These are phyloP conservation scores for Apiospora malaysiana DNA, from an alignment of 2,329 filamentous ascomycete genomes.

Conservation along the genomic window DNA sequence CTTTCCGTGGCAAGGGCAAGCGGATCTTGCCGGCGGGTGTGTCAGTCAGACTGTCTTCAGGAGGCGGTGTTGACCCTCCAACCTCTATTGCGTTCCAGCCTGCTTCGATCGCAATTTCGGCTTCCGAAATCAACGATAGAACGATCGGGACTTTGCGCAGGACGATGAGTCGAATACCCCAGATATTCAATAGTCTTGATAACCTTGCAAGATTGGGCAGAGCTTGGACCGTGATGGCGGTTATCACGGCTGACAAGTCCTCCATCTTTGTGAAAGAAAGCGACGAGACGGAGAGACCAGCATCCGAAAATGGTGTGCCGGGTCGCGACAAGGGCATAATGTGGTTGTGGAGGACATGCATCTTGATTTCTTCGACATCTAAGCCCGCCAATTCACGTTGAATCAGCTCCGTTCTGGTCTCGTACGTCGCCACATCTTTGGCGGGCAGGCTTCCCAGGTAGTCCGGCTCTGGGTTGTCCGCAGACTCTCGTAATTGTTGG, in stretches of 20 bases:
- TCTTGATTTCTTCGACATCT: slow-evolving; percentile 87
- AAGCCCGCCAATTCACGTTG: slow-evolving; percentile 70
- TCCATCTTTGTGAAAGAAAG: slow-evolving; percentile 74
- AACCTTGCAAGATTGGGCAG: slow-evolving; percentile 81
- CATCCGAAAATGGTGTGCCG: slow-evolving; percentile 52
- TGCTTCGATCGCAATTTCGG: slow-evolving; percentile 67
- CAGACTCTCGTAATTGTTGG: slow-evolving; percentile 22
- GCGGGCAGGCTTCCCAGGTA: slow-evolving; percentile 77
- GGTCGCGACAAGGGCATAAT: slow-evolving; percentile 65
- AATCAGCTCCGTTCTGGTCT: slow-evolving; percentile 77
- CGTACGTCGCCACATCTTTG: slow-evolving; percentile 69
- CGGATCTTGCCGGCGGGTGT: neutral
- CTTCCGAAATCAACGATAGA: slow-evolving; percentile 68
- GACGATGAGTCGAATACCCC: slow-evolving; percentile 78
- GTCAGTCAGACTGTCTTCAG: slow-evolving; percentile 26
- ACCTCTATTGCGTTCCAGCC: slow-evolving; percentile 68
- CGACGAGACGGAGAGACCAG: slow-evolving; percentile 48
- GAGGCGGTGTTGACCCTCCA: slow-evolving; percentile 5
- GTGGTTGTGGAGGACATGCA: slow-evolving; percentile 82
- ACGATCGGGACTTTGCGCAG: slow-evolving; percentile 75
- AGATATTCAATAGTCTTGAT: slow-evolving; percentile 73
- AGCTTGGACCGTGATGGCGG: slow-evolving; percentile 87
- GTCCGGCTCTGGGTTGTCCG: slow-evolving; percentile 38
- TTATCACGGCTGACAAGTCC: slow-evolving; percentile 88
- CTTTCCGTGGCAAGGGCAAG: slow-evolving; percentile 47